A percentile compares a stretch with the other conserved stretches of the same genome.
Evolutionary conservation across 202 grass and related monocot species (phyloP).

Genomic region (Digitaria exilis): DNA sequence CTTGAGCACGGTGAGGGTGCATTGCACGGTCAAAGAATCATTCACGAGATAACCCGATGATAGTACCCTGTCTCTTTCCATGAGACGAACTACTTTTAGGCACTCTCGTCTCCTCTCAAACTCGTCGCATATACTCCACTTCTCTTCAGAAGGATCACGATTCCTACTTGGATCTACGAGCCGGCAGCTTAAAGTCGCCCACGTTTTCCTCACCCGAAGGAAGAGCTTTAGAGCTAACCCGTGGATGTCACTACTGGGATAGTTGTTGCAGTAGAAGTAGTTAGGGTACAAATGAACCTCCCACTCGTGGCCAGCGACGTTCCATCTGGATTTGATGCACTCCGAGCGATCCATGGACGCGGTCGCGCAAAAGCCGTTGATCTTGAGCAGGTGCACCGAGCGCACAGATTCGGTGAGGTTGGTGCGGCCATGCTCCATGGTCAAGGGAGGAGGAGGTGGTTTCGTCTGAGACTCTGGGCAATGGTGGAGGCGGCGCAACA

Average conservation of each 20-base stretch:
- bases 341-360: rapidly evolving
- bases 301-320: not conserved
- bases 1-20: constrained; percentile 9
- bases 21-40: not conserved
- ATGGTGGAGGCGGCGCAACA: not conserved
- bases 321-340: not conserved
- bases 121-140: too few relatives aligned
- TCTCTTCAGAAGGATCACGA: too few relatives aligned
- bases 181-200: too few relatives aligned
- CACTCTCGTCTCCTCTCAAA: too few relatives aligned
- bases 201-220: too few relatives aligned
- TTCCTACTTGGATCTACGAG: too few relatives aligned
- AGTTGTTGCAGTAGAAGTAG: too few relatives aligned
- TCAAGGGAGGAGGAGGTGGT: too few relatives aligned
- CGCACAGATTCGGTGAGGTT: not conserved
- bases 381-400: not conserved
- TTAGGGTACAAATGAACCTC: too few relatives aligned
- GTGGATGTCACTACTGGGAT: too few relatives aligned
- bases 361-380: not conserved
- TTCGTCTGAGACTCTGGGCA: too few relatives aligned
- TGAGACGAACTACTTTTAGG: too few relatives aligned
- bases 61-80: not conserved
- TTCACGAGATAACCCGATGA: not conserved
- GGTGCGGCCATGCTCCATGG: not conserved
- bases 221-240: not conserved